Base-by-base conservation (phyloP, 371 early-diverging fungal species). In the Rhizopus stolonifer region DNA sequence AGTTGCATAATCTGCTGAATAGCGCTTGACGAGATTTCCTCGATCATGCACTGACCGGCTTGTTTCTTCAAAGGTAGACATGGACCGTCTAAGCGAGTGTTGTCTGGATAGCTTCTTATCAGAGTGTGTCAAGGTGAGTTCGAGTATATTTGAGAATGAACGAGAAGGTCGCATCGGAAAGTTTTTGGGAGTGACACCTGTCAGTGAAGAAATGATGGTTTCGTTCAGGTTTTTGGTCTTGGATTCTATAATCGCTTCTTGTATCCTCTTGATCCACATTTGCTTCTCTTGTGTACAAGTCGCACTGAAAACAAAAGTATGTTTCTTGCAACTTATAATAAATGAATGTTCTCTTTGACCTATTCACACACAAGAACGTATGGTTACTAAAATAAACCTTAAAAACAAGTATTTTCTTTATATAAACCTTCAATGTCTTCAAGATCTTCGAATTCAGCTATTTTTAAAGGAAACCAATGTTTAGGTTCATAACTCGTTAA, bases 391-490 rank as follows among this genome's bases (percentile, higher is more conserved):
- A 29, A 17, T 19, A 18, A 15, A 14, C n/a, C n/a, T 7, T 36
- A 17, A 14, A 36, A 34, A 24, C 17, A 33, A 29, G 31, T 4
- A 7, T 29, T 19, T 22, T 13, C 19, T 14, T 33, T 32, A 6
- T 21, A 31, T 8, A 38, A 54, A 65, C 74, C 74, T 60, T 63
- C 72, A 54, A 65, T 67, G 52, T 77, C 80, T 10, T 32, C 26
- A 10, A 70, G 32, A 52, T 79, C 70, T 49, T 70, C 73, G 21
- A 79, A 53, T 32, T 79, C 80, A 22, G 74, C 73, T 17, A 70
- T 58, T 1, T 70, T 58, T 6, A 83, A 57, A 0, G 84, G 82
- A 40, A 83, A 69, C 84, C 84, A 83, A 42, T 81, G 78, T 21
- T 78, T 75, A 0, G 82, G 77, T 49, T 80, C 82, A 31, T 81